Evolutionary conservation across 2,329 filamentous ascomycete species (phyloP), one percentile per base, ranked within the genome.

Genomic region (Colletotrichum costaricense): DNA sequence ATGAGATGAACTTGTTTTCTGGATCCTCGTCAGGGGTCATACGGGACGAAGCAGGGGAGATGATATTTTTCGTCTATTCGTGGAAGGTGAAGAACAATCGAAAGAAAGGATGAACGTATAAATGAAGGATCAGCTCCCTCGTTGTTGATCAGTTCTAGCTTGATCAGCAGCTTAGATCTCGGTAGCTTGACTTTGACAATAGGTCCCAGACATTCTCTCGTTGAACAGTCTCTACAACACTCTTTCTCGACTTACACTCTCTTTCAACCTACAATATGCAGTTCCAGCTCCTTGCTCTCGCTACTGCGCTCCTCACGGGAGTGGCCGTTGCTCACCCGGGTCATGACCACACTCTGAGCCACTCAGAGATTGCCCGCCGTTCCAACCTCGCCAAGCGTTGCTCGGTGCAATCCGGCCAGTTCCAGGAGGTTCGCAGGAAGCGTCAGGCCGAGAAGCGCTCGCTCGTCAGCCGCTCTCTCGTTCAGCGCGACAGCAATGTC

Each of bases 271-370:
- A 8, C 42, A 65, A 2, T 1, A 71, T 71, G 69, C 69, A 63
- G 57, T 22, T 63, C 26, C 57, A 67, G 24, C 57, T 67, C 52
- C 35, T 72, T 26, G 33, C 68, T 14, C 30, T 71, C 24, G 63
- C 68, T 14, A 26, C 69, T 5, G 69, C 59, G 16, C 57, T 72
- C n/a, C 58, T 72, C 19, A 26, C 59, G 30, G 59, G 64, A 38
- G 22, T 63, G 54, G 65, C 65, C 28, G 35, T 56, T 8, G 85
- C 85, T 22, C 86, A 90, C 70, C 87, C 86, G 0, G 87, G 87
- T 72, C 86, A 88, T 69, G 82, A 88, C 66, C 38, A 71, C 30
- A 14, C 52, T n/a, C n/a, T 62, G 28, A 71, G 68, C 63, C 68
- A 71, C 24, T 38, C 68, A 9, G 68, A 71, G 33, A 67, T 71